Conservation (phyloP, 2,329 filamentous ascomycete species). For the Trichoderma koningiopsis region DNA sequence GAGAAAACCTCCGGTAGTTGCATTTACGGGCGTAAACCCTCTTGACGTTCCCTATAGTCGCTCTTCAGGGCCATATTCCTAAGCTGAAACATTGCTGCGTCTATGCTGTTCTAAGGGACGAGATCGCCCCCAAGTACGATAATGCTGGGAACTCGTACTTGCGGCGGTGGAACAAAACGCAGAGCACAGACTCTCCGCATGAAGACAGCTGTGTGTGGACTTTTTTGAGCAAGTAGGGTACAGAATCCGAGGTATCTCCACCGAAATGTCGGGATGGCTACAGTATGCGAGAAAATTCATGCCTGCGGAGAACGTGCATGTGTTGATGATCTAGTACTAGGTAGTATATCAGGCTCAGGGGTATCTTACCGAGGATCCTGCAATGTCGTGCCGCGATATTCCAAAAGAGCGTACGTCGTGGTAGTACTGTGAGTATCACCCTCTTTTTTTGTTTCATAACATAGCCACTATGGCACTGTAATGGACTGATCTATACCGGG, state of each 20-base stretch:
- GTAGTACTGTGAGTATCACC: neutral
- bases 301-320: neutral
- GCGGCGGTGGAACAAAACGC: neutral
- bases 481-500: neutral
- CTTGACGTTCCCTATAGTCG: neutral
- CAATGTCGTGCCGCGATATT: neutral
- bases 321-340: neutral
- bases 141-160: neutral
- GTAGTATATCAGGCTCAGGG: neutral
- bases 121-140: neutral
- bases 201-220: neutral
- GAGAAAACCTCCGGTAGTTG: neutral
- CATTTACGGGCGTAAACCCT: neutral
- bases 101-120: neutral
- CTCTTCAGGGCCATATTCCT: neutral
- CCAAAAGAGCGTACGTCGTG: neutral
- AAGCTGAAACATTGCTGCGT: neutral
- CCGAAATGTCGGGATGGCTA: neutral
- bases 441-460: neutral
- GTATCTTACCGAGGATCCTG: neutral
- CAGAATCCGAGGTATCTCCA: neutral
- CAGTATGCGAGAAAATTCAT: neutral
- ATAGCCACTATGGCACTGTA: neutral
- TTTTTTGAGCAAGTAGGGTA: neutral
- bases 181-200: neutral